phyloP scores from a whole-genome alignment of 225 moss, liverwort and hornwort species.

The Asterella californica region DNA sequence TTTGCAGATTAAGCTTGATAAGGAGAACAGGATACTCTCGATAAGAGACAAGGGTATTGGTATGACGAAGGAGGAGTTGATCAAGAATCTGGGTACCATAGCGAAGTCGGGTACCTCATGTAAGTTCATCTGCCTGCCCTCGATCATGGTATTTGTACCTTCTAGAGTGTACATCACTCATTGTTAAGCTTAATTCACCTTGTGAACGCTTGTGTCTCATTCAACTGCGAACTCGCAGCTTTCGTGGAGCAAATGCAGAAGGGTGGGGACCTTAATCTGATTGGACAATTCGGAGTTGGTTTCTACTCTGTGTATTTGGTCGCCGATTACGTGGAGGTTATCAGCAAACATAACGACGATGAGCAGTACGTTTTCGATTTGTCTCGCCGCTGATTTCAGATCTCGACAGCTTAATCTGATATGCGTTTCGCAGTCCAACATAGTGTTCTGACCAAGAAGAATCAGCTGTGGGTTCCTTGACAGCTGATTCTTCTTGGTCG shows the following conservation, averaged over 20 bases:
- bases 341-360: constrained; percentile 99
- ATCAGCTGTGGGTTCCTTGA: no score
- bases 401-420: not conserved
- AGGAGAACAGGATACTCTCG: constrained; percentile 60
- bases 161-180: not conserved
- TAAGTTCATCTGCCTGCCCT: constrained; percentile 12
- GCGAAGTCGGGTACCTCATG: constrained; percentile 99
- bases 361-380: constrained; percentile 58
- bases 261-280: constrained; percentile 91
- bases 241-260: constrained; percentile 96
- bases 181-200: not conserved
- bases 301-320: constrained; percentile 98
- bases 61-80: constrained; percentile 92
- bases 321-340: constrained; percentile 92
- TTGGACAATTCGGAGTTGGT: constrained; percentile 98
- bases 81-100: constrained; percentile 95
- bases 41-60: constrained; percentile 87
- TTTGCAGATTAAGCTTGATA: constrained; percentile 84
- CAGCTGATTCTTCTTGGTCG: not conserved
- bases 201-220: not conserved
- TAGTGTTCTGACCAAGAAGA: no score
- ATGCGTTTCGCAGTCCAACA: not conserved
- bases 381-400: not conserved
- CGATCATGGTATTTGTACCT: not conserved
- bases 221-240: constrained; percentile 41